Conservation (phyloP, 345 rosid species). For the Sisymbrium altissimum region DNA sequence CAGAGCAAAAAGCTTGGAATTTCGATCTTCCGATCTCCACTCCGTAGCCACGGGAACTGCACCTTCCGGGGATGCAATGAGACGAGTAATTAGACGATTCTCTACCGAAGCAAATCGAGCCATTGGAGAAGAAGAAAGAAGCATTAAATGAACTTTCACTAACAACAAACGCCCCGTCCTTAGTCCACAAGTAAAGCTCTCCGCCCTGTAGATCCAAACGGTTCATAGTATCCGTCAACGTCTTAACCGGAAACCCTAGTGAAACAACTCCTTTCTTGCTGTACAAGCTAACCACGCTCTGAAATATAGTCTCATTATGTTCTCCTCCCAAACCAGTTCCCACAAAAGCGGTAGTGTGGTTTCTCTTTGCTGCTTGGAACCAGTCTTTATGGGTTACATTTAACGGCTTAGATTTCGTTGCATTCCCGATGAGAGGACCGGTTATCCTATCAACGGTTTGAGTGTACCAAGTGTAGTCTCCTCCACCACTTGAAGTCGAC, state of each 20-base stretch:
- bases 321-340: constrained; percentile 13
- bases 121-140: constrained; percentile 19
- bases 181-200: constrained; percentile 24
- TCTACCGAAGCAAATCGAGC: constrained; percentile 9
- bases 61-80: constrained; percentile 7
- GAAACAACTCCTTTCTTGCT: constrained; percentile 28
- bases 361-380: constrained; percentile 7
- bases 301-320: constrained; percentile 8
- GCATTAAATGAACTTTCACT: constrained; percentile 8
- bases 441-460: constrained; percentile 28
- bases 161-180: constrained; percentile 3
- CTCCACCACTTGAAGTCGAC: background rate
- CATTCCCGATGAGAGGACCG: constrained; percentile 9
- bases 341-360: constrained; percentile 5
- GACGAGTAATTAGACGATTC: background rate
- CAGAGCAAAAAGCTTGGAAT: constrained; percentile 24
- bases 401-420: constrained; percentile 1
- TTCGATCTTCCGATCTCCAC: constrained; percentile 11
- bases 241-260: constrained; percentile 23
- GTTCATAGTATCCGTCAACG: background rate
- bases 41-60: background rate
- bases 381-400: constrained; percentile 10
- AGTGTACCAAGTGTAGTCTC: constrained; percentile 28
- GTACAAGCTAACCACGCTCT: constrained; percentile 10
- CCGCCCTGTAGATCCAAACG: constrained; percentile 17